Evolutionary conservation across 2,329 filamentous ascomycete genomes (phyloP), one percentile per base, ranked within the genome.

Genomic region (Pyrenochaeta sp.): DNA sequence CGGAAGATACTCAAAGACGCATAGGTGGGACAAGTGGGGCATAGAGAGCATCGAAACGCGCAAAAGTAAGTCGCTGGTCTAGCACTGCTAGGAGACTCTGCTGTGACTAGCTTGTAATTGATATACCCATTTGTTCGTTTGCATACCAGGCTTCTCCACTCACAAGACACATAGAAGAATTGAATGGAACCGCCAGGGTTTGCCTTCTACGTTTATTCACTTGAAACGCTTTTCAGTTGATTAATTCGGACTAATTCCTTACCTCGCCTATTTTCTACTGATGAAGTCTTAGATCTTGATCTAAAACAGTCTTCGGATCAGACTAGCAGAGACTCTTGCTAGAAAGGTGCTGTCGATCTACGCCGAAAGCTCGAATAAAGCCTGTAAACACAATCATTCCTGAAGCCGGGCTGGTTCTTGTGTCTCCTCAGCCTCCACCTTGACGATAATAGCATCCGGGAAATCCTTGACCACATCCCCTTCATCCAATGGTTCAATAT

Each of bases 1-100:
- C 56, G 74, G 55, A 76, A 74, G 44, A 44, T 77, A 58, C 47
- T 75, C 57, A 63, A 61, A 33, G 55, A 56, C n/a, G 49, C 54
- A 21, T 58, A 23, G 33, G 9, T 10, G 21, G 2, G 18, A 7
- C n/a, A 11, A 40, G 36, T 21, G 35, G 35, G 35, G 5, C 7
- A 18, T 21, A 21, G 11, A 17, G 11, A 18, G 18, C 17, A n/a
- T 37, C 18, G 15, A 21, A 18, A 10, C 18, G 17, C 14, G 17
- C 14, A 18, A 11, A 37, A 7, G 35, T 5, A 11, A 12, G 17
- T 5, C 17, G 6, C 35, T 11, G 20, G 15, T 36, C 9, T 17
- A 7, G 14, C 15, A 20, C 9, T 6, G 15, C 7, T 5, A 11
- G 7, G 20, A 21, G 7, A 36, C 15, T 4, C 4, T 4, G 35